These are phyloP conservation scores for Flagelloscypha sp. DNA, from an alignment of 768 basidiomycete species.

Conservation along the genomic window DNA sequence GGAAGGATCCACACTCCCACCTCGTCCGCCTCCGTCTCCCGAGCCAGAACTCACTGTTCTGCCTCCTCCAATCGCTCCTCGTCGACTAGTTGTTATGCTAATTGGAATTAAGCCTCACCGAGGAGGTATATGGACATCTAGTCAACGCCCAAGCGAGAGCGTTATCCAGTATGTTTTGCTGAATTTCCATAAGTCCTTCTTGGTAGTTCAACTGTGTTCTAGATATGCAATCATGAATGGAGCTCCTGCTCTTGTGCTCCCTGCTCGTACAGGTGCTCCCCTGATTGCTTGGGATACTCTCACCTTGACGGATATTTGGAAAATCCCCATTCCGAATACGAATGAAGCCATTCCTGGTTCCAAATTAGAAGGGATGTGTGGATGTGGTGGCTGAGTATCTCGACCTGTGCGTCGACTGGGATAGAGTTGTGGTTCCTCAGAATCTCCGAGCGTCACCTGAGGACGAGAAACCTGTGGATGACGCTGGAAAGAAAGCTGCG, in stretches of 20 bases:
- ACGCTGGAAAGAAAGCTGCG: constrained; percentile 25
- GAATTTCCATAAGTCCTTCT: too few relatives aligned
- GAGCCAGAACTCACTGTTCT: constrained; percentile 35
- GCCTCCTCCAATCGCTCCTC: constrained; percentile 34
- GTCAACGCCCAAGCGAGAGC: constrained; percentile 51
- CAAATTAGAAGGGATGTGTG: constrained; percentile 45
- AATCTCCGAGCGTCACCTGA: constrained; percentile 8
- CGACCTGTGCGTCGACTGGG: constrained; percentile 58
- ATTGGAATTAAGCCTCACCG: constrained; percentile 57
- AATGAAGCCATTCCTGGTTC: constrained; percentile 21
- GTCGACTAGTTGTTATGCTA: constrained; percentile 48
- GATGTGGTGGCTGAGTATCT: constrained; percentile 49
- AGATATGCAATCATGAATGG: constrained; percentile 57
- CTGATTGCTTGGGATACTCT: constrained; percentile 56
- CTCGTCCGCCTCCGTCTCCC: constrained; percentile 46
- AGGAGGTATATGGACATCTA: constrained; percentile 44
- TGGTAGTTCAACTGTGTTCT: too few relatives aligned
- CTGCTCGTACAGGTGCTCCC: constrained; percentile 52
- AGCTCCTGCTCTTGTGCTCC: constrained; percentile 51
- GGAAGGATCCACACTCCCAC: too few relatives aligned
- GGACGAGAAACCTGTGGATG: constrained; percentile 7
- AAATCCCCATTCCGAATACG: constrained; percentile 32
- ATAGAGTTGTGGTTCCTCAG: constrained; percentile 30
- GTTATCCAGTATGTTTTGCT: too few relatives aligned
- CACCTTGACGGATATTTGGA: constrained; percentile 52